Percentiles rank a stretch among this genome's conserved stretches.
Evolutionary conservation across 2,329 filamentous ascomycete species (phyloP).

Genomic region (Fusarium chuoi): DNA sequence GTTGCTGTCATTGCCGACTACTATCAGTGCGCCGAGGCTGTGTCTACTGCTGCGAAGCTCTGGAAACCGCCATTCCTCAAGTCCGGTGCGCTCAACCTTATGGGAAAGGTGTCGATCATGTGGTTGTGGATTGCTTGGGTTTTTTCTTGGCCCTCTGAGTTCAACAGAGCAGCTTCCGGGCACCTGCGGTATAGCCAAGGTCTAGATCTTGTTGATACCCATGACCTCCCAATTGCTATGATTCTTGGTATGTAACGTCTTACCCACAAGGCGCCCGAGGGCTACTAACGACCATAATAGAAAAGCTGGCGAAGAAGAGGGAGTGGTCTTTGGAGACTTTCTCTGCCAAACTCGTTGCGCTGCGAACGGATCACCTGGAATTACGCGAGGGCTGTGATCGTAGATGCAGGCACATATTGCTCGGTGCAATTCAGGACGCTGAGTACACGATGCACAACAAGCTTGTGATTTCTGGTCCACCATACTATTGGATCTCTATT

Average conservation of each 20-base stretch:
- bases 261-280: too few relatives aligned
- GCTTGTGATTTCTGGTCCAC: background rate
- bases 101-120: background rate
- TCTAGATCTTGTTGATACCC: background rate
- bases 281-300: background rate
- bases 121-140: background rate
- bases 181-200: background rate
- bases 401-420: background rate
- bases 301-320: background rate
- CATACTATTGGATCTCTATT: background rate
- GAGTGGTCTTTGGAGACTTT: background rate
- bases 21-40: background rate
- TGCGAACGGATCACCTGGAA: background rate
- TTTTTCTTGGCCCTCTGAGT: background rate
- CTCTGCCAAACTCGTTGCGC: background rate
- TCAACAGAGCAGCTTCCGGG: fast-evolving
- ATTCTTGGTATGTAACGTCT: background rate
- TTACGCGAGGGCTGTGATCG: background rate
- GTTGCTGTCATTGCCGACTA: background rate
- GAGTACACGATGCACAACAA: fast-evolving
- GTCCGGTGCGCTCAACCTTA: too few relatives aligned
- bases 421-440: background rate
- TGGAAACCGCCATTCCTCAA: background rate
- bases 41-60: background rate
- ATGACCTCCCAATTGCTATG: background rate